A percentile compares a stretch with the other conserved stretches of the same genome.
phyloP scores from a whole-genome alignment of 371 early-diverging fungal genomes.

The Blakeslea trispora region DNA sequence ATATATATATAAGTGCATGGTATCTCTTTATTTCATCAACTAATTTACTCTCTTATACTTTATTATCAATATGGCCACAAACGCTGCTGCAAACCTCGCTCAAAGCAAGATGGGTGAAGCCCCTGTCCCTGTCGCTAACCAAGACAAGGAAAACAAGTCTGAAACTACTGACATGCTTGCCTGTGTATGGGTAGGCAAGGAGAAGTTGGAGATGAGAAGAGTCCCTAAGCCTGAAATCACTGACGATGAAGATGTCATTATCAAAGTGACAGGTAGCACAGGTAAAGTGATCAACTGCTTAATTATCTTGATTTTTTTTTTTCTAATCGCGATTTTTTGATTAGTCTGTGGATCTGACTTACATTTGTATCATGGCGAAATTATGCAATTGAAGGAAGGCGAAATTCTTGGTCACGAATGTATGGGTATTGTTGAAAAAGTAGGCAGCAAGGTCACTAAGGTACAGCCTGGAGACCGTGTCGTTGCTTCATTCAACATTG shows the following conservation, averaged over 20 bases:
- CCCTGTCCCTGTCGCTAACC: conserved; percentile 39
- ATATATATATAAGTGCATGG: background rate
- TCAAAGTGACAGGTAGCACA: conserved; percentile 54
- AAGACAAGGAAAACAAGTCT: conserved; percentile 35
- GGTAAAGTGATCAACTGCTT: background rate
- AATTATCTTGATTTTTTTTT: background rate
- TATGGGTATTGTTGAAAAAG: conserved; percentile 45
- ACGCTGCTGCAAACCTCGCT: conserved; percentile 48
- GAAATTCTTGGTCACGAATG: conserved; percentile 51
- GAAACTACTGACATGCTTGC: conserved; percentile 43
- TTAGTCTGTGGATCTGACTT: conserved; percentile 67
- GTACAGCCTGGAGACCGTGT: conserved; percentile 53
- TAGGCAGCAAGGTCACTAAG: conserved; percentile 45
- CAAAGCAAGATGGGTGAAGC: conserved; percentile 44
- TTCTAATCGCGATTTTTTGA: background rate
- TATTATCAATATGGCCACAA: conserved; percentile 21
- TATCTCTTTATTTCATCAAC: background rate
- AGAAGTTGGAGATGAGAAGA: conserved; percentile 44
- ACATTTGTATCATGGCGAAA: conserved; percentile 60
- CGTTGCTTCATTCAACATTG: conserved; percentile 48
- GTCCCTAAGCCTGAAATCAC: conserved; percentile 52
- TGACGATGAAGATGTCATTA: conserved; percentile 55
- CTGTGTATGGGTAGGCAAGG: conserved; percentile 50
- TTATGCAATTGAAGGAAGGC: conserved; percentile 47
- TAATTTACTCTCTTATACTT: background rate